Evolutionary conservation across 148 eudicot species (phyloP), one percentile per base, ranked within the genome.

Genomic region (Gaultheria prostrata): DNA sequence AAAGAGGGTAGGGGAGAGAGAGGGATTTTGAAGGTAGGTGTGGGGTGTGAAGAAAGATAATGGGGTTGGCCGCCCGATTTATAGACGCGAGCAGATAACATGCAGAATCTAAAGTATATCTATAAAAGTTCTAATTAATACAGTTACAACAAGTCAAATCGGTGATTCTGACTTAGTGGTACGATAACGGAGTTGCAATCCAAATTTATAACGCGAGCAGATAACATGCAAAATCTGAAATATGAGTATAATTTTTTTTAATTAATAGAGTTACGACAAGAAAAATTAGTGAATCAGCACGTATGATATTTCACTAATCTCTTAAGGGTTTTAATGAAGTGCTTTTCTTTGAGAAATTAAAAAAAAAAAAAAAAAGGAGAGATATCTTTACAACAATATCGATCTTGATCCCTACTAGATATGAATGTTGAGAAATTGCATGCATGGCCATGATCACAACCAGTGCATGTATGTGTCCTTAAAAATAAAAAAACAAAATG

Each of bases 61-160:
- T 87, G 87, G 61, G 87, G 84, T 73, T 83, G 71, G 88, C 84
- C 15, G 73, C 48, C 76, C 81, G 48, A 88, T 88, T 92, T 93
- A 93, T 92, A 93, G 93, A 76, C 35, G 89, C 65, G 4, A 48
- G 46, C 30, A 26, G 33, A 65, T 65, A 65, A 65, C 71, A 65
- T 65, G 33, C 39, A 67, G 72, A 30, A 30, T 14, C 18, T 67
- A 30, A 67, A 67, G 35, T 46, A 76, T 78, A 84, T 84, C 77
- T 4, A 4, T 13, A 83, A 82, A 57, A 35, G 8, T 79, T 86
- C 85, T 26, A 33, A 33, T 18, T 70, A 70, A 4, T 8, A 15
- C 45, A 6, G 18, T 17, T 6, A 32, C 2, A 8, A 32, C 24
- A 30, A 67, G 39, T 28, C 76, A 71, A 32, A 71, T 17, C 11